phyloP scores from a whole-genome alignment of 495 filamentous ascomycete genomes.

The Beverwykella pulmonaria region DNA sequence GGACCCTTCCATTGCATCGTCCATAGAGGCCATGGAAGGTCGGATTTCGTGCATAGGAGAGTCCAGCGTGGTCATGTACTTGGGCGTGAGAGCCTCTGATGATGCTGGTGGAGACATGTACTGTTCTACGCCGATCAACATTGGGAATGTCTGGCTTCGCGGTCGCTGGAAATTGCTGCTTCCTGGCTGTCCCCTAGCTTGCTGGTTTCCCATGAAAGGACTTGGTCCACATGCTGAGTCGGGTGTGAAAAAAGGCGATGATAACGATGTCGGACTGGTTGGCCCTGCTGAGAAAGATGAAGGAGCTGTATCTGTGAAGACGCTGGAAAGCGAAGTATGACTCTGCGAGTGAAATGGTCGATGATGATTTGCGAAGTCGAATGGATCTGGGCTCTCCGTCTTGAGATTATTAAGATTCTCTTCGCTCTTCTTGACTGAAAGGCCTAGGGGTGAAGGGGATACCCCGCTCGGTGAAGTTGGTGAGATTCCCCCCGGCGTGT shows the following conservation, averaged over 20 bases:
- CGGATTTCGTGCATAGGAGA: slow-evolving; percentile 66
- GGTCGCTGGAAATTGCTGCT: slow-evolving; percentile 68
- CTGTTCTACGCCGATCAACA: slow-evolving; percentile 62
- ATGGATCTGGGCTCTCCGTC: slow-evolving; percentile 54
- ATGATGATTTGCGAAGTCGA: slow-evolving; percentile 59
- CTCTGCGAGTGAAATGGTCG: slow-evolving; percentile 63
- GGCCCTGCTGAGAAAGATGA: slow-evolving; percentile 74
- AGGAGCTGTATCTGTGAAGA: slow-evolving; percentile 56
- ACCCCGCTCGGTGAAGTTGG: slow-evolving; percentile 70
- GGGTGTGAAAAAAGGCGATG: slow-evolving; percentile 79
- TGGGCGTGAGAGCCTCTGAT: slow-evolving; percentile 66
- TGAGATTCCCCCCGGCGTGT: slow-evolving; percentile 72
- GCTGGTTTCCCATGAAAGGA: slow-evolving; percentile 69
- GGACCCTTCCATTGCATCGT: slow-evolving; percentile 52
- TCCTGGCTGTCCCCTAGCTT: slow-evolving; percentile 61
- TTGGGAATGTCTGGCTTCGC: slow-evolving; percentile 89
- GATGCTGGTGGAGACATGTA: slow-evolving; percentile 67
- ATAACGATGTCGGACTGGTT: slow-evolving; percentile 66
- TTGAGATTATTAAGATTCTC: slow-evolving; percentile 58
- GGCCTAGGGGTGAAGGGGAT: slow-evolving; percentile 59
- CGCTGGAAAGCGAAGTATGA: slow-evolving; percentile 60
- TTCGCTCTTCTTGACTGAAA: slow-evolving; percentile 62
- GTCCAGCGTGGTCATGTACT: slow-evolving; percentile 68
- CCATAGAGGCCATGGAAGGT: slow-evolving; percentile 54
- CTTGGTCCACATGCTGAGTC: slow-evolving; percentile 63